Evolutionary conservation across 2,329 filamentous ascomycete species (phyloP), one percentile per base, ranked within the genome.

Genomic region (Botrytis elliptica): DNA sequence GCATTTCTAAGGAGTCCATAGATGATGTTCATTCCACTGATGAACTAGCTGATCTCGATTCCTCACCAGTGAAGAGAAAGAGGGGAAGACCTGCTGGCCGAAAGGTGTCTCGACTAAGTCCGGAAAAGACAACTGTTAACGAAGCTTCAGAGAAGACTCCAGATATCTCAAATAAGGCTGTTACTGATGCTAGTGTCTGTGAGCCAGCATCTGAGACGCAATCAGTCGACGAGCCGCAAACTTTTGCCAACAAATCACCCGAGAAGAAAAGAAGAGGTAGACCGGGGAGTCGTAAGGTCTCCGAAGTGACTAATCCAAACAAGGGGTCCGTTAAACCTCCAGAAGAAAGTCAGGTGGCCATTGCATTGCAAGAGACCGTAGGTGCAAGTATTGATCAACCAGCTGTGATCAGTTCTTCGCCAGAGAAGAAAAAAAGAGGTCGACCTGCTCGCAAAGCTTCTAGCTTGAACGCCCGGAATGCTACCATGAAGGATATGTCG

Each of bases 391-490:
- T 14, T 42, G 36, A 40, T 38, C 25, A n/a, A 33, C 36, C 25
- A 29, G 20, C 8, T 42, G 22, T 57, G 14, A 33, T 44, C 67
- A 46, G 4, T n/a, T 66, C 36, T 57, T 66, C 60, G 46, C 33
- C 46, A 16, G 68, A 49, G n/a, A 69, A 69, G 7, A 69, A 36
- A 69, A 69, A 44, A n/a, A 59, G 49, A 33, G 49, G 66, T 29
- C 36, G 66, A 16, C 49, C 66, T 25, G 3, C 66, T 14, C 49
- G 49, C 49, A 57, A 57, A 16, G 38, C n/a, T 57, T 69, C 66
- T 18, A 22, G n/a, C 38, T 57, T 57, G 7, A 18, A 14, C 18
- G 16, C 1, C 5, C 20, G n/a, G 40, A 69, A 7, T 42, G 66
- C 49, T 25, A 33, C 10, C 5, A 36, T 33, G 38, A 20, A 42